Evolutionary conservation across 805 yeast genomes (phyloP), one percentile per base, ranked within the genome.

Genomic region (Saccharomyces paradoxus): DNA sequence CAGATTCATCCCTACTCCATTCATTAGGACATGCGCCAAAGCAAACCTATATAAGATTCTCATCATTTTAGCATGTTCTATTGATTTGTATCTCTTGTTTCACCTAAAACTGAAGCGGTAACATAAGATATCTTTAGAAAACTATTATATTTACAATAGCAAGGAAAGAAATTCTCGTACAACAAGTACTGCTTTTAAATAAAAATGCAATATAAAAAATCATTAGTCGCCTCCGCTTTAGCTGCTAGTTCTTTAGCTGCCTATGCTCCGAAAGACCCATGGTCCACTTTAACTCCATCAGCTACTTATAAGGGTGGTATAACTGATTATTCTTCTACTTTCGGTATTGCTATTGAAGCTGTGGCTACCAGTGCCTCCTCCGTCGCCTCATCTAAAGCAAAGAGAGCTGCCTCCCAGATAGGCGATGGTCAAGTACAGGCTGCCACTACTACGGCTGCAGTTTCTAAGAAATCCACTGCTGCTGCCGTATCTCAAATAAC

Each of bases 221-320:
- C 76, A 41, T 54, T 73, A 48, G 67, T 71, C 56, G 68, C 76
- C 52, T 62, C 77, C 52, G 72, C 81, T 60, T 65, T 81, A 46
- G 76, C 78, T 53, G 68, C 81, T n/a, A 56, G 75, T 17, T 75
- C 83, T 32, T 52, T 77, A 51, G 85, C 86, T 51, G 88, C 88
- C 55, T 79, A 79, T 61, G 80, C 82, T 60, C 87, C 86, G 58
- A 70, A 82, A 53, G 84, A 81, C 56, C 82, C 85, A 63, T 86
- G 87, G 87, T 71, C 86, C 52, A 82, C 89, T 52, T 76, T 86
- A 70, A 85, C 90, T 48, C 90, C 92, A 61, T 55, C 71, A 48
- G 80, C 79, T 46, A 68, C 81, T 44, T 77, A 77, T 59, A 61
- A 81, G 21, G 81, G 81, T 63, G 84, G 82, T 57, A 59, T 77